phyloP scores from a whole-genome alignment of 345 rosid genomes.

The Gynandropsis gynandra region DNA sequence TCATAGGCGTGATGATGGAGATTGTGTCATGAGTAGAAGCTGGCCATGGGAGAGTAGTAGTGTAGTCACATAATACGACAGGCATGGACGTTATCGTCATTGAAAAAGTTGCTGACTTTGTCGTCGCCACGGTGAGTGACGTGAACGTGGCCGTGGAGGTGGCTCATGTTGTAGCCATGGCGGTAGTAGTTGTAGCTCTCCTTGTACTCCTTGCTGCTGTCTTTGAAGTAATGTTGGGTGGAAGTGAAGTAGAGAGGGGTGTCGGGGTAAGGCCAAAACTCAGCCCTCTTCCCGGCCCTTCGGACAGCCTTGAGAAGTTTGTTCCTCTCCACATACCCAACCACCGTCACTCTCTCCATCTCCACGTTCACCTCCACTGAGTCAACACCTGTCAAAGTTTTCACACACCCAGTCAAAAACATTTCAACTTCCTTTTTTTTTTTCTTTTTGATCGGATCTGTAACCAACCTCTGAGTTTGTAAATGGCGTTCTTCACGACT shows the following conservation, averaged over 20 bases:
- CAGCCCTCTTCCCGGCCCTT: slow-evolving; percentile 84
- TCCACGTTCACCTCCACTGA: slow-evolving; percentile 72
- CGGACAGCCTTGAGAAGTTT: slow-evolving; percentile 78
- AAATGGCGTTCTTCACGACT: slow-evolving; percentile 76
- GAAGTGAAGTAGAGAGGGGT: slow-evolving; percentile 78
- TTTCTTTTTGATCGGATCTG: no score
- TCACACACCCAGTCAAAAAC: background rate
- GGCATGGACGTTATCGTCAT: slow-evolving; percentile 82
- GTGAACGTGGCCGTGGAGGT: slow-evolving; percentile 63
- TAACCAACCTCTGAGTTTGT: slow-evolving; percentile 69
- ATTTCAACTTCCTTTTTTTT: no score
- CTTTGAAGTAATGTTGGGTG: slow-evolving; percentile 53
- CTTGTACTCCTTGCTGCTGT: slow-evolving; percentile 70
- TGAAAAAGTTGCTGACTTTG: slow-evolving; percentile 88
- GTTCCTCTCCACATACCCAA: slow-evolving; percentile 84
- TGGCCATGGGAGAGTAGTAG: background rate
- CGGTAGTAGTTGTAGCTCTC: slow-evolving; percentile 81
- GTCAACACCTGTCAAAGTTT: slow-evolving; percentile 65
- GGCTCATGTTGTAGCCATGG: slow-evolving; percentile 72
- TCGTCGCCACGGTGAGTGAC: slow-evolving; percentile 79
- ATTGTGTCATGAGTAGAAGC: no score
- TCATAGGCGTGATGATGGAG: no score
- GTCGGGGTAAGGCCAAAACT: slow-evolving; percentile 88
- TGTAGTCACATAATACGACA: slow-evolving; percentile 62
- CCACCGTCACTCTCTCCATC: slow-evolving; percentile 72